phyloP scores from a whole-genome alignment of 2,329 filamentous ascomycete genomes.

The Akanthomyces dipterigenus region DNA sequence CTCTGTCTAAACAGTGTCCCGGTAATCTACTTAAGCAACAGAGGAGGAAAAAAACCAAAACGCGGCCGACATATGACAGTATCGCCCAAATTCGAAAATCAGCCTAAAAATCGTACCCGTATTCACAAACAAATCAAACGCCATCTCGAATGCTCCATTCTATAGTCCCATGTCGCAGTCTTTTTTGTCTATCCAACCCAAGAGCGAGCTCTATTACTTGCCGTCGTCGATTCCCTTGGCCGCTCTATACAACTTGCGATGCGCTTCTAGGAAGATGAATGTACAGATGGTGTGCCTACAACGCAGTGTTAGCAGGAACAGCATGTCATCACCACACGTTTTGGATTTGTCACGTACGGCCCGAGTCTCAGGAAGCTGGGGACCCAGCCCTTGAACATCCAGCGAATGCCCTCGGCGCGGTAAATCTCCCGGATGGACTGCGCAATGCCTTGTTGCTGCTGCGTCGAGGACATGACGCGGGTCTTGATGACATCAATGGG shows the following conservation, averaged over 20 bases:
- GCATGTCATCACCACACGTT: neutral
- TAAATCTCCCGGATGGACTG: conserved; percentile 61
- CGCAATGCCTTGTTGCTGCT: conserved; percentile 43
- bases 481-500: conserved; percentile 90
- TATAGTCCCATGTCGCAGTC: conserved; percentile 4
- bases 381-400: conserved; percentile 89
- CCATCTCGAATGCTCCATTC: conserved; percentile 14
- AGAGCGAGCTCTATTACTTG: conserved; percentile 11
- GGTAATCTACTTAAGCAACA: too few relatives aligned
- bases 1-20: neutral
- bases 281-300: conserved; percentile 74
- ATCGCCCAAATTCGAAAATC: too few relatives aligned
- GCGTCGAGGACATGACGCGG: conserved; percentile 66
- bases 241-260: conserved; percentile 68
- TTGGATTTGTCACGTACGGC: conserved; percentile 42
- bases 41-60: neutral
- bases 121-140: conserved; percentile 19
- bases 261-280: conserved; percentile 79
- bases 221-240: conserved; percentile 34
- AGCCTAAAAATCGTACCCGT: neutral
- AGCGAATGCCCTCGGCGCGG: conserved; percentile 62
- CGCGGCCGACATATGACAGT: too few relatives aligned
- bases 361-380: conserved; percentile 64
- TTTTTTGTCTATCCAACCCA: conserved; percentile 19
- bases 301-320: neutral